Conservation (phyloP, 2,329 filamentous ascomycete genomes). For the Pestalotiopsis sp. region DNA sequence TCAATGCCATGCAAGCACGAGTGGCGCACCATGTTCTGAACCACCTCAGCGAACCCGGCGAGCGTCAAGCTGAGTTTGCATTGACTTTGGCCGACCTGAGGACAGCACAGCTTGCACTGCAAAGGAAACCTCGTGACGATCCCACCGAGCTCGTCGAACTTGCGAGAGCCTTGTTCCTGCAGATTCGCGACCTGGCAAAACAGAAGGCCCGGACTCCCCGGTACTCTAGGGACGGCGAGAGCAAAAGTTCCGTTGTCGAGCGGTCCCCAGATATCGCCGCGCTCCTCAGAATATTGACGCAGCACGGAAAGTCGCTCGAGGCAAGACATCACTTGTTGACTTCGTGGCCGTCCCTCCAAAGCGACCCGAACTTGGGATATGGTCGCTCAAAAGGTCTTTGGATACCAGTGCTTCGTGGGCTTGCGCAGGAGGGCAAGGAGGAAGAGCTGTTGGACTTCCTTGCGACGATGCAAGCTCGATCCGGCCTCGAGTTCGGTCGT, state of each 20-base stretch:
- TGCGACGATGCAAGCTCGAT: slow-evolving; percentile 48
- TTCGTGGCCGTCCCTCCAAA: slow-evolving; percentile 18
- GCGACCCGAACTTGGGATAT: slow-evolving; percentile 27
- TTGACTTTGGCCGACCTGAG: slow-evolving; percentile 27
- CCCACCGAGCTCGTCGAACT: slow-evolving; percentile 50
- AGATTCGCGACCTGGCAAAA: slow-evolving; percentile 33
- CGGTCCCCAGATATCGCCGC: slow-evolving; percentile 27
- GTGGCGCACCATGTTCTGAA: slow-evolving; percentile 61
- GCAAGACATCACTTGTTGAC: slow-evolving; percentile 29
- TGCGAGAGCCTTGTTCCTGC: slow-evolving; percentile 44
- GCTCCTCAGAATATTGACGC: slow-evolving; percentile 28
- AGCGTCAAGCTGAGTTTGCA: slow-evolving; percentile 29
- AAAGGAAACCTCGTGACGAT: slow-evolving; percentile 45
- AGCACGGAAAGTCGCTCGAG: slow-evolving; percentile 32
- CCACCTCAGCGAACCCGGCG: slow-evolving; percentile 54
- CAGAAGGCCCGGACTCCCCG: neutral
- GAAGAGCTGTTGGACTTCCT: slow-evolving; percentile 60
- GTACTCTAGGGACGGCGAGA: slow-evolving; percentile 2
- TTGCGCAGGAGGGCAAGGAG: slow-evolving; percentile 63
- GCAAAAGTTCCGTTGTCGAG: slow-evolving; percentile 2
- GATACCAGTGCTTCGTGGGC: slow-evolving; percentile 60
- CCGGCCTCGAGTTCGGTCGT: slow-evolving; percentile 47
- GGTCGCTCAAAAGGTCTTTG: slow-evolving; percentile 40
- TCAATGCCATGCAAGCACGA: slow-evolving; percentile 71
- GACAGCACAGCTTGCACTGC: slow-evolving; percentile 49